A percentile compares a stretch with the other conserved stretches of the same genome.
phyloP scores from a whole-genome alignment of 2,329 filamentous ascomycete genomes.

The Arthrobotrys megalospora region DNA sequence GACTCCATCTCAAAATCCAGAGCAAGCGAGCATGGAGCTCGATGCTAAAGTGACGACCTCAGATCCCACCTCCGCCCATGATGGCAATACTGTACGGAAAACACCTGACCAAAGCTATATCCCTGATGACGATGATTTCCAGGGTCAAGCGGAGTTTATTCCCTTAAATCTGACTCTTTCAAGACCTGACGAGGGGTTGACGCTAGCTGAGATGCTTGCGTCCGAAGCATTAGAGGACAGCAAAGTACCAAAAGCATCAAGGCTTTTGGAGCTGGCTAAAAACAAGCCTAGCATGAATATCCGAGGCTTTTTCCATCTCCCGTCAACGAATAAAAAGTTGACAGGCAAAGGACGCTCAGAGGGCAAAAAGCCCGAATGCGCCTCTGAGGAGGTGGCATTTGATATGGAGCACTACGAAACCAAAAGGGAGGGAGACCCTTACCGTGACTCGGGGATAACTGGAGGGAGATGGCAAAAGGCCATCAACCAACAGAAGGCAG shows the following conservation, averaged over 20 bases:
- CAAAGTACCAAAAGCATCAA: not conserved
- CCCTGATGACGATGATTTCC: not conserved
- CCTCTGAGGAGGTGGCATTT: not conserved
- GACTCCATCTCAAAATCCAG: too few species aligned
- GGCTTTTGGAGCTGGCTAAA: not conserved
- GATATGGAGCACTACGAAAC: not conserved
- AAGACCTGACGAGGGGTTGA: conserved; percentile 10
- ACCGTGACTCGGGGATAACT: conserved; percentile 10
- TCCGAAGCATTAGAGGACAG: conserved; percentile 1
- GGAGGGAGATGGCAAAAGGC: not conserved
- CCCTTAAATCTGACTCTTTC: conserved; percentile 12
- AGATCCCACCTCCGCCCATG: too few species aligned
- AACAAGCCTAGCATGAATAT: not conserved
- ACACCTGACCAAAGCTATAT: too few species aligned
- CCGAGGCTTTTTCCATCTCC: not conserved
- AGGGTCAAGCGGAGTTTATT: not conserved
- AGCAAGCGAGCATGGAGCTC: too few species aligned
- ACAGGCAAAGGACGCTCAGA: not conserved
- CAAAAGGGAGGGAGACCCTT: not conserved
- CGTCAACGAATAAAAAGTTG: not conserved
- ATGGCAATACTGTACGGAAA: too few species aligned
- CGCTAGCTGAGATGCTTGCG: conserved; percentile 24
- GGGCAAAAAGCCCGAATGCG: not conserved
- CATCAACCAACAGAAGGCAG: conserved; percentile 32
- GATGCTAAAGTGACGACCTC: too few species aligned